A percentile compares a stretch with the other conserved stretches of the same genome.
These are phyloP conservation scores for Nannochloropsis oceanica DNA, from an alignment of 108 stramenopile species.

Conservation along the genomic window DNA sequence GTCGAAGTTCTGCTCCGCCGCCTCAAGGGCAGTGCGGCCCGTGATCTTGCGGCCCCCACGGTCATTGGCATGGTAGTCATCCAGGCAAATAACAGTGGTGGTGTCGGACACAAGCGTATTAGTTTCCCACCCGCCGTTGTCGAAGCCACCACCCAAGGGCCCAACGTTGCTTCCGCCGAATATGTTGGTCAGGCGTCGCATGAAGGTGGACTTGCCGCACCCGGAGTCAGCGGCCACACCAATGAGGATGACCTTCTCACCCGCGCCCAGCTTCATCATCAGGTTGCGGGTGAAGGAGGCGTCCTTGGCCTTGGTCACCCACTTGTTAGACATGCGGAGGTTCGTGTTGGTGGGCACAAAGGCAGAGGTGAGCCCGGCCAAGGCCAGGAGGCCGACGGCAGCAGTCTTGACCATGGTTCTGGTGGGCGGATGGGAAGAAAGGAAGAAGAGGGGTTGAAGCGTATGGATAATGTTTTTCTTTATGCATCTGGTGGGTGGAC, in stretches of 20 bases:
- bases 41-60: slow-evolving; percentile 81
- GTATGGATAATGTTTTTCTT: too few relatives aligned
- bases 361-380: not conserved
- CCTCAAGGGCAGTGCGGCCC: slow-evolving; percentile 72
- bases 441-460: too few relatives aligned
- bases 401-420: not conserved
- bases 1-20: slow-evolving; percentile 87
- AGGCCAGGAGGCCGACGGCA: not conserved
- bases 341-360: not conserved
- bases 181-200: slow-evolving; percentile 88
- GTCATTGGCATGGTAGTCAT: slow-evolving; percentile 96
- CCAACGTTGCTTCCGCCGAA: slow-evolving; percentile 87
- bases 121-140: slow-evolving; percentile 86
- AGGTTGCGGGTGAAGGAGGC: not conserved
- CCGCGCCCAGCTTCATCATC: slow-evolving; percentile 29
- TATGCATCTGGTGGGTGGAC: too few relatives aligned
- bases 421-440: not conserved
- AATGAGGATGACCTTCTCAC: slow-evolving; percentile 52
- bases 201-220: slow-evolving; percentile 95
- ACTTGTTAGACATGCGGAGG: not conserved
- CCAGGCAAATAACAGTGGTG: slow-evolving; percentile 91
- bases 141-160: slow-evolving; percentile 72
- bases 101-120: slow-evolving; percentile 91
- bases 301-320: not conserved
- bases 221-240: slow-evolving; percentile 95